Conservation (phyloP, 495 filamentous ascomycete genomes). For the Lepidopterella palustris region DNA sequence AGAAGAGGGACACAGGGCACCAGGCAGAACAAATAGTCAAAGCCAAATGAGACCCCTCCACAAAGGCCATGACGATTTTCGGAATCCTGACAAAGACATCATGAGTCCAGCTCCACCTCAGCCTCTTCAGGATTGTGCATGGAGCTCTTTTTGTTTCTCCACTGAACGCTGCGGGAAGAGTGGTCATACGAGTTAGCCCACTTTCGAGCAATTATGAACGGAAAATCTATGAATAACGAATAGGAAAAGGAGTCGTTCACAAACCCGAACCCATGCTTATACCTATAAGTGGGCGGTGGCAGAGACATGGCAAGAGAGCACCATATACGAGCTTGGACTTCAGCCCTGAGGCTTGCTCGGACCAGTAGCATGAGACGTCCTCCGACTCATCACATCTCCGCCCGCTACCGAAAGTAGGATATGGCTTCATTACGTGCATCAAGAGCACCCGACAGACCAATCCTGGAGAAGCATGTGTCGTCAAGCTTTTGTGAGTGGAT, state of each 20-base stretch:
- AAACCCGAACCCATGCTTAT: neutral
- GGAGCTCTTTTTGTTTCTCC: neutral
- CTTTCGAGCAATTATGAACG: neutral
- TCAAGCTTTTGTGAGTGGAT: neutral
- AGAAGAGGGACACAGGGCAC: neutral
- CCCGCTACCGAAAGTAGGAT: neutral
- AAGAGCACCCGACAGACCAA: neutral
- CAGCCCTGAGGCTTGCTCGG: neutral
- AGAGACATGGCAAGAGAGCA: neutral
- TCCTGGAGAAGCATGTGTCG: neutral
- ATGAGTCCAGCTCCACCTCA: neutral
- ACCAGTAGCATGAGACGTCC: neutral
- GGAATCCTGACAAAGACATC: neutral
- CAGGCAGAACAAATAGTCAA: neutral
- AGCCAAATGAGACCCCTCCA: neutral
- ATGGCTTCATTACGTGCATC: neutral
- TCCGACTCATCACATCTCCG: neutral
- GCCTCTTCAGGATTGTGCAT: neutral
- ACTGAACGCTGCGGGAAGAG: neutral
- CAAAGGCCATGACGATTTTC: neutral
- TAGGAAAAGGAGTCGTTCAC: neutral
- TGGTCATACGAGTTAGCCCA: neutral
- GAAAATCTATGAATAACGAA: neutral
- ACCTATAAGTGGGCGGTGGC: slow-evolving; percentile 1
- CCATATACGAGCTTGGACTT: neutral